A percentile compares a stretch with the other conserved stretches of the same genome.
phyloP scores from a whole-genome alignment of 73 alveolate genomes.

The Urostyla sp. region DNA sequence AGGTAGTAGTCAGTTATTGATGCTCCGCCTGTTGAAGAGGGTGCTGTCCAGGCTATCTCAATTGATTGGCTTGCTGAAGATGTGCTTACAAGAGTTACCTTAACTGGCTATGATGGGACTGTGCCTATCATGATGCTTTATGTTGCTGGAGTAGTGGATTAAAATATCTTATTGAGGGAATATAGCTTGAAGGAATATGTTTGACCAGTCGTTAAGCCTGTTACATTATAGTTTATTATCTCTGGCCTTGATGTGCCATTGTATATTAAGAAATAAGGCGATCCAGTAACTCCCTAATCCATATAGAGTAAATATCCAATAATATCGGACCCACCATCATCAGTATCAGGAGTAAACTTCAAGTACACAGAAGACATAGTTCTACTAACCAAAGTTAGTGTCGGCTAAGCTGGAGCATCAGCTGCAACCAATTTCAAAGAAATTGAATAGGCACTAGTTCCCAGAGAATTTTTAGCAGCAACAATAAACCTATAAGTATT shows the following conservation, averaged over 20 bases:
- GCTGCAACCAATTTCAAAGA: slow-evolving; percentile 64
- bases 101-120: slow-evolving; percentile 52
- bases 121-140: slow-evolving; percentile 44
- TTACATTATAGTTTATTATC: slow-evolving; percentile 16
- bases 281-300: slow-evolving; percentile 70
- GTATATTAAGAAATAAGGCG: slow-evolving; percentile 45
- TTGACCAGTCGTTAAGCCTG: slow-evolving; percentile 34
- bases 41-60: slow-evolving; percentile 48
- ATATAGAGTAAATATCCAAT: slow-evolving; percentile 59
- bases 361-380: slow-evolving; percentile 24
- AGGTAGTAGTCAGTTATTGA: slow-evolving; percentile 28
- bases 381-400: slow-evolving; percentile 41
- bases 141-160: slow-evolving; percentile 13
- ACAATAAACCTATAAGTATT: slow-evolving; percentile 74
- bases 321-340: slow-evolving; percentile 62
- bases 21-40: slow-evolving; percentile 34
- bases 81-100: slow-evolving; percentile 27
- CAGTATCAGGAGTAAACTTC: slow-evolving; percentile 51
- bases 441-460: slow-evolving; percentile 67
- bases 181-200: slow-evolving; percentile 50
- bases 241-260: slow-evolving; percentile 67
- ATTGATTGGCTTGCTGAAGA: neutral
- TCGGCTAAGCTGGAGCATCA: slow-evolving; percentile 71
- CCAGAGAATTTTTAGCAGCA: slow-evolving; percentile 72
- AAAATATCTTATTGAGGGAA: slow-evolving; percentile 48